A percentile compares a stretch with the other conserved stretches of the same genome.
Conservation (phyloP, 768 basidiomycete species). For the Termitomyces sp. region DNA sequence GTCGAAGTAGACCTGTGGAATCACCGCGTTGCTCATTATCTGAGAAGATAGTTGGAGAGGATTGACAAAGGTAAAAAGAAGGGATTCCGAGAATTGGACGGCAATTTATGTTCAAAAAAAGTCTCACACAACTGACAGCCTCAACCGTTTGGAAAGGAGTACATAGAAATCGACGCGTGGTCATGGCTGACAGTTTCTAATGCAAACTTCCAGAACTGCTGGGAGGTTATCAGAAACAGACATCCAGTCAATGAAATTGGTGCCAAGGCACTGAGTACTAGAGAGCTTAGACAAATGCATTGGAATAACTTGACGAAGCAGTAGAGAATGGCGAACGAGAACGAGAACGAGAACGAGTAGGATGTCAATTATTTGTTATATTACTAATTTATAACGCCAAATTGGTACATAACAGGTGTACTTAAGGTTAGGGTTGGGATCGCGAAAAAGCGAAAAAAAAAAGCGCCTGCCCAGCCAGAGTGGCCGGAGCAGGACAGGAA, state of each 20-base stretch:
- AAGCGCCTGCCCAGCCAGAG: constrained; percentile 40
- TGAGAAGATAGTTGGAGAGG: neutral
- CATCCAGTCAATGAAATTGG: neutral
- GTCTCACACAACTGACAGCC: constrained; percentile 1
- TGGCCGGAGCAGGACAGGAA: constrained; percentile 53
- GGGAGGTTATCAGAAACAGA: neutral
- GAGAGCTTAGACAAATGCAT: too few species aligned
- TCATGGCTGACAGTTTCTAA: neutral
- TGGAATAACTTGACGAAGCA: too few species aligned
- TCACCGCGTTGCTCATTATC: neutral
- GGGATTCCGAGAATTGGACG: neutral
- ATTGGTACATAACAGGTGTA: neutral
- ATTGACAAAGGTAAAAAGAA: neutral
- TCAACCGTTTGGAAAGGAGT: neutral
- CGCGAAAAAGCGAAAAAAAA: constrained; percentile 21
- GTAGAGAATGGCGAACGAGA: neutral
- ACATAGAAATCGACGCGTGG: neutral
- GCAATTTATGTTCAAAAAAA: neutral
- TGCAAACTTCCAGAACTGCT: neutral
- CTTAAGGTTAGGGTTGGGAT: constrained; percentile 7
- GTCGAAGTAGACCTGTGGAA: neutral
- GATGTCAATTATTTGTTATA: neutral
- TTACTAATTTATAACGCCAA: neutral
- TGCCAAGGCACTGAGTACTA: neutral
- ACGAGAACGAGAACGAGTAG: too few species aligned